Conservation (phyloP, 2,329 filamentous ascomycete genomes). For the Colletotrichum liriopes region DNA sequence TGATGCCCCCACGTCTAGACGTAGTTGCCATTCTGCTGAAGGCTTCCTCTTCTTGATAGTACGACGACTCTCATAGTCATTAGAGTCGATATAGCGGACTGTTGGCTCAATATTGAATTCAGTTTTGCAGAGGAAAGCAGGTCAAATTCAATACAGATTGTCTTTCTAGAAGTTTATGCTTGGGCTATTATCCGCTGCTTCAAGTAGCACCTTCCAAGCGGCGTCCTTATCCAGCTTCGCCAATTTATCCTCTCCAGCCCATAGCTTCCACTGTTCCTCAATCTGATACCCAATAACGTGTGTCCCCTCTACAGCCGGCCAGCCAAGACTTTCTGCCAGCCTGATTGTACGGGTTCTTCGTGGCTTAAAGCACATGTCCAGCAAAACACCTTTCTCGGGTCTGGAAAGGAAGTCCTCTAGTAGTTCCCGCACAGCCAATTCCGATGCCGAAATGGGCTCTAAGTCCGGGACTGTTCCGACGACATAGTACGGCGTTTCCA, state of each 20-base stretch:
- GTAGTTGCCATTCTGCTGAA: too few species aligned
- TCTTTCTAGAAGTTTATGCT: constrained; percentile 51
- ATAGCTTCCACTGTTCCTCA: constrained; percentile 56
- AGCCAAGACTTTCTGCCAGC: constrained; percentile 51
- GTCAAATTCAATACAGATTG: neutral
- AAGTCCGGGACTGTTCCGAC: constrained; percentile 58
- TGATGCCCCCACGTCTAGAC: too few species aligned
- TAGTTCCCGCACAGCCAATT: constrained; percentile 48
- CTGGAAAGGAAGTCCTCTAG: constrained; percentile 49
- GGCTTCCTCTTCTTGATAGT: too few species aligned
- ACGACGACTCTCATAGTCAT: too few species aligned
- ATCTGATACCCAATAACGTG: constrained; percentile 60
- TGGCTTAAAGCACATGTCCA: constrained; percentile 62
- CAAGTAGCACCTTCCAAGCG: constrained; percentile 52
- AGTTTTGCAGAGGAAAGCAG: too few species aligned
- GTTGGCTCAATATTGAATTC: too few species aligned
- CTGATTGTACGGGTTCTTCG: constrained; percentile 55
- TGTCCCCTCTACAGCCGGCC: constrained; percentile 57
- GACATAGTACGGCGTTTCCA: constrained; percentile 52
- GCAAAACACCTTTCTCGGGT: constrained; percentile 51
- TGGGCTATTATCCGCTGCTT: constrained; percentile 50
- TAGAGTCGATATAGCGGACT: too few species aligned
- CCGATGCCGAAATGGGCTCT: constrained; percentile 49
- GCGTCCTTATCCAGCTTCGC: constrained; percentile 47
- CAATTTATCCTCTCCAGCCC: constrained; percentile 51